Percentiles rank a stretch among this genome's conserved stretches.
These are phyloP conservation scores for Pseudogymnoascus sp. DNA, from an alignment of 2,329 filamentous ascomycete genomes.

Conservation along the genomic window DNA sequence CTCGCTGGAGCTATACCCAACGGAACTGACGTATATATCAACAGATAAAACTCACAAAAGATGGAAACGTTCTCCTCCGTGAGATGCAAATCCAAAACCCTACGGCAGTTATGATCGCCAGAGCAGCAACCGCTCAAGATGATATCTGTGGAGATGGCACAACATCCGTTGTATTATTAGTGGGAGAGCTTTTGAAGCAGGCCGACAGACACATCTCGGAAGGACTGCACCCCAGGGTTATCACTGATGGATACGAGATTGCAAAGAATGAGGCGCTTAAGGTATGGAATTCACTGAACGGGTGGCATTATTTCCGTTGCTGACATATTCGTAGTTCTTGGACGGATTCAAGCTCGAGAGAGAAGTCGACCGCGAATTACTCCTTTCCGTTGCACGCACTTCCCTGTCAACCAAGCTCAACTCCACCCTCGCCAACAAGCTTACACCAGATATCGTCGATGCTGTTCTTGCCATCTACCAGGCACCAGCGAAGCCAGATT, in stretches of 20 bases:
- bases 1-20: neutral
- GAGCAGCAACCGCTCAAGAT: conserved; percentile 91
- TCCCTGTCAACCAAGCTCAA: conserved; percentile 95
- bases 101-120: conserved; percentile 77
- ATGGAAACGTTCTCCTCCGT: conserved; percentile 77
- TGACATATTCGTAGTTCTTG: conserved; percentile 56
- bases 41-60: conserved; percentile 97
- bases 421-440: conserved; percentile 74
- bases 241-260: conserved; percentile 96
- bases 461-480: conserved; percentile 92
- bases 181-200: conserved; percentile 96
- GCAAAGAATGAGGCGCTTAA: conserved; percentile 89
- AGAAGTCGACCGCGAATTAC: conserved; percentile 85
- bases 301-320: conserved; percentile 13
- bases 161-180: conserved; percentile 88
- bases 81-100: conserved; percentile 97
- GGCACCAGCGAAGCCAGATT: conserved; percentile 80
- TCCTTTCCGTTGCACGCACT: conserved; percentile 86
- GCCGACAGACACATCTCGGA: conserved; percentile 93
- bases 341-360: conserved; percentile 85
- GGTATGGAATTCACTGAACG: conserved; percentile 36
- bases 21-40: conserved; percentile 18
- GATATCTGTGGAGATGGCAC: conserved; percentile 98
- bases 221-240: conserved; percentile 91
- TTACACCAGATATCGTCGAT: conserved; percentile 93